Evolutionary conservation across 1,139 yeast genomes (phyloP).

Genomic region (Lodderomyces parapsilosis): DNA sequence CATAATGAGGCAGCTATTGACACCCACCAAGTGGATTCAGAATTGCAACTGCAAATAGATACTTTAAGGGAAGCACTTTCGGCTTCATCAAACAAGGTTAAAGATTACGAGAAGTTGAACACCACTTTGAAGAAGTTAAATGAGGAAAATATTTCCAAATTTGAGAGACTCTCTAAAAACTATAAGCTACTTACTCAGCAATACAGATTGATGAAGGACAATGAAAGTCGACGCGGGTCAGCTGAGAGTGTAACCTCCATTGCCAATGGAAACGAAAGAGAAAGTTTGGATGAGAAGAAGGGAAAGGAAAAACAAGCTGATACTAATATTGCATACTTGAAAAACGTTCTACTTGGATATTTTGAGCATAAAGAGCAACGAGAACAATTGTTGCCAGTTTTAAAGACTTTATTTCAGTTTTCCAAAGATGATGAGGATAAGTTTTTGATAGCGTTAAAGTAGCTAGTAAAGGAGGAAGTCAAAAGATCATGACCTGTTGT

Average conservation of each 20-base stretch:
- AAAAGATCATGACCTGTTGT: too few species aligned
- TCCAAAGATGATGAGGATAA: conserved; percentile 70
- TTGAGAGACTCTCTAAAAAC: conserved; percentile 65
- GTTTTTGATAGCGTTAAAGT: conserved; percentile 60
- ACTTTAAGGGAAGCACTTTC: conserved; percentile 55
- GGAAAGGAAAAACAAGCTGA: conserved; percentile 9
- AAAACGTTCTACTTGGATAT: conserved; percentile 85
- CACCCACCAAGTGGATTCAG: conserved; percentile 18
- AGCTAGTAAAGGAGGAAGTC: too few species aligned
- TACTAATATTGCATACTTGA: conserved; percentile 68
- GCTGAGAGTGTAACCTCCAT: conserved; percentile 2
- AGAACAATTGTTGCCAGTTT: conserved; percentile 77
- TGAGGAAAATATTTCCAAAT: conserved; percentile 65
- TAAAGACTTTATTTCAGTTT: conserved; percentile 70
- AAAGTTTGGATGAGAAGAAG: background rate
- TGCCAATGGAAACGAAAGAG: background rate
- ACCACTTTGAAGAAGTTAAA: conserved; percentile 58
- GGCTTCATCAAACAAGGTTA: conserved; percentile 47
- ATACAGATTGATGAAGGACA: conserved; percentile 34
- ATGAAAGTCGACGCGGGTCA: conserved; percentile 3
- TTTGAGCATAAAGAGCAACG: conserved; percentile 92
- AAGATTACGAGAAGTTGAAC: conserved; percentile 59
- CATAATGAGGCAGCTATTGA: conserved; percentile 21
- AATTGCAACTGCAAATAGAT: conserved; percentile 27
- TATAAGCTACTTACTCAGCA: conserved; percentile 63